Conservation (phyloP, 805 yeast species). For the Suhomyces emberorum region DNA sequence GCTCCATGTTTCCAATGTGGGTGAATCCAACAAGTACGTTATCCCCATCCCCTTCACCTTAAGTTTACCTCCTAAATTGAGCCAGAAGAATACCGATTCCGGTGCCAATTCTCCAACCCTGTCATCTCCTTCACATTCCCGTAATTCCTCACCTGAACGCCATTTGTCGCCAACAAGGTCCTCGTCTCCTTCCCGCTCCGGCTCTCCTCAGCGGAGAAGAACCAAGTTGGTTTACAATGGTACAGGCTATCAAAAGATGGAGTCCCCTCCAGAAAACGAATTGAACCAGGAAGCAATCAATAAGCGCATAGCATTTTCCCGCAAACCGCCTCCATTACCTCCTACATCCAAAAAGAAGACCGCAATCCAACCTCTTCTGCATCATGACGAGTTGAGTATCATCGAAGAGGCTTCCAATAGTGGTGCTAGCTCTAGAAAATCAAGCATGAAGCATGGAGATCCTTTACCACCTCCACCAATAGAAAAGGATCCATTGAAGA, state of each 20-base stretch:
- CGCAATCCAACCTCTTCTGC: slow-evolving; percentile 15
- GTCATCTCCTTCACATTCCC: slow-evolving; percentile 11
- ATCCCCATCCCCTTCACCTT: slow-evolving; percentile 44
- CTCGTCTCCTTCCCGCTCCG: slow-evolving; percentile 14
- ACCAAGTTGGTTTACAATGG: slow-evolving; percentile 33
- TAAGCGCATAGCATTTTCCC: slow-evolving; percentile 7
- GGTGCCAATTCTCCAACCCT: slow-evolving; percentile 13
- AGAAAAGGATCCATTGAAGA: neutral
- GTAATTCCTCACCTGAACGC: slow-evolving; percentile 10
- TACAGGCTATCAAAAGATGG: slow-evolving; percentile 33
- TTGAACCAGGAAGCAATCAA: slow-evolving; percentile 4
- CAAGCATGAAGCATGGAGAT: slow-evolving; percentile 22
- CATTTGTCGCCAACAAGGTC: slow-evolving; percentile 1
- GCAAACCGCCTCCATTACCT: slow-evolving; percentile 16
- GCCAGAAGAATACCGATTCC: slow-evolving; percentile 19
- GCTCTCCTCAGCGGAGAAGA: slow-evolving; percentile 12
- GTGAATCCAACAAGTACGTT: slow-evolving; percentile 24
- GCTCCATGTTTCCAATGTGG: slow-evolving; percentile 28
- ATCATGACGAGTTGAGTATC: slow-evolving; percentile 38
- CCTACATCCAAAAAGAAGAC: slow-evolving; percentile 30
- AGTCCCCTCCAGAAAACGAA: slow-evolving; percentile 21
- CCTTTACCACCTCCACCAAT: slow-evolving; percentile 11
- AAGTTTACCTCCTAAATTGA: slow-evolving; percentile 39
- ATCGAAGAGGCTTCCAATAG: slow-evolving; percentile 37
- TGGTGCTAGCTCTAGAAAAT: slow-evolving; percentile 25